phyloP scores from a whole-genome alignment of 768 basidiomycete genomes.

The Plicaturopsis crispa region DNA sequence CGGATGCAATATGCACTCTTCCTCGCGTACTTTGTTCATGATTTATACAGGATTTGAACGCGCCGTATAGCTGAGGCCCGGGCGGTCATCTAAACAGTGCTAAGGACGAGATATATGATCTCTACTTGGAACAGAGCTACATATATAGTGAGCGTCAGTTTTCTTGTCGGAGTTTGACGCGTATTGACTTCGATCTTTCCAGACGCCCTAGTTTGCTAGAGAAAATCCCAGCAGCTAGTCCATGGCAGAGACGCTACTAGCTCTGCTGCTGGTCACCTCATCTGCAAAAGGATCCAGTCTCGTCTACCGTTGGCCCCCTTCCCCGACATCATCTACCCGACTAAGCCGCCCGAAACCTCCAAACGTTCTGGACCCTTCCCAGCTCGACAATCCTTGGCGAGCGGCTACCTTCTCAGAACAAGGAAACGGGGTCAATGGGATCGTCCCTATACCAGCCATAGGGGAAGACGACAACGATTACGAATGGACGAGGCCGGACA shows the following conservation, averaged over 20 bases:
- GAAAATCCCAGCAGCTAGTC: too few relatives aligned
- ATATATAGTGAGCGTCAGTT: too few relatives aligned
- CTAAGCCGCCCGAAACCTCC: slow-evolving; percentile 64
- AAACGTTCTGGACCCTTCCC: slow-evolving; percentile 33
- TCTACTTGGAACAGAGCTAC: too few relatives aligned
- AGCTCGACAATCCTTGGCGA: slow-evolving; percentile 69
- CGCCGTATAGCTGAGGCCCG: too few relatives aligned
- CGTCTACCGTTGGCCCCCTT: slow-evolving; percentile 82
- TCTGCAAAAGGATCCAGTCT: slow-evolving; percentile 75
- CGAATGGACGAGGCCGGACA: slow-evolving; percentile 53
- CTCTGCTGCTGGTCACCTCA: slow-evolving; percentile 76
- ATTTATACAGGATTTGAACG: too few relatives aligned
- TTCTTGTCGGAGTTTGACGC: too few relatives aligned
- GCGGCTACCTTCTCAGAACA: slow-evolving; percentile 46
- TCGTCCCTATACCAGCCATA: slow-evolving; percentile 9
- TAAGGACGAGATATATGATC: too few relatives aligned
- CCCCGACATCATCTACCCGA: slow-evolving; percentile 53
- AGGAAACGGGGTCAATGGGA: neutral
- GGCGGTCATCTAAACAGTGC: too few relatives aligned
- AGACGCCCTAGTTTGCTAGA: too few relatives aligned
- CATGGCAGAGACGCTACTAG: slow-evolving; percentile 77
- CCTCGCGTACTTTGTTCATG: too few relatives aligned
- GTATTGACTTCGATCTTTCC: too few relatives aligned
- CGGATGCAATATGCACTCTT: too few relatives aligned
- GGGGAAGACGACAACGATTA: slow-evolving; percentile 36